Evolutionary conservation across 495 filamentous ascomycete species (phyloP).

Genomic region (Copromyces sp.): DNA sequence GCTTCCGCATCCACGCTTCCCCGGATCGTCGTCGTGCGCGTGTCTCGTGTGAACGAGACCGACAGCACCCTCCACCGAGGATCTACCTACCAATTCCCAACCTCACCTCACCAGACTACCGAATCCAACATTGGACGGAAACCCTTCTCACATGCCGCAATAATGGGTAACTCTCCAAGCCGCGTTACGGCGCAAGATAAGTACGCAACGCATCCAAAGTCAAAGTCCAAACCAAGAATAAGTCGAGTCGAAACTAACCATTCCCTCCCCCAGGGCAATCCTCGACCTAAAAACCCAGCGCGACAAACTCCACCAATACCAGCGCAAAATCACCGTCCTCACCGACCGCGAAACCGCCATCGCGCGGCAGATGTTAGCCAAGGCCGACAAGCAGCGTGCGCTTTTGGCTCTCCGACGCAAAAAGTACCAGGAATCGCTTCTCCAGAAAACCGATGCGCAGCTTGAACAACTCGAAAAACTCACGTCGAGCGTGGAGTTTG

Average conservation of each 20-base stretch:
- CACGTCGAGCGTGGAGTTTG: conserved; percentile 79
- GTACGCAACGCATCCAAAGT: conserved; percentile 11
- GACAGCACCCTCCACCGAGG: neutral
- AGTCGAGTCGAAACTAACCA: neutral
- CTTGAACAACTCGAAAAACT: conserved; percentile 80
- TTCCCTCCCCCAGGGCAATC: conserved; percentile 49
- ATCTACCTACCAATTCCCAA: neutral
- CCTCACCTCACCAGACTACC: neutral
- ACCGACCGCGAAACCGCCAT: conserved; percentile 74
- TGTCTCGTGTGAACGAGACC: neutral
- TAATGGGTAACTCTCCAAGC: conserved; percentile 35
- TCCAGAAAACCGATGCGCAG: conserved; percentile 83
- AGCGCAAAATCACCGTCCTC: conserved; percentile 73
- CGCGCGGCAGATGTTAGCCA: conserved; percentile 67
- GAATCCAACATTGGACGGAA: neutral
- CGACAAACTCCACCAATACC: conserved; percentile 86
- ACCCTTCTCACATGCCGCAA: conserved; percentile 2
- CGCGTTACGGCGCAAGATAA: conserved; percentile 40
- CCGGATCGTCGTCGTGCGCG: neutral
- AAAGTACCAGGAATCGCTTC: conserved; percentile 90
- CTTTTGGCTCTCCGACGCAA: conserved; percentile 85
- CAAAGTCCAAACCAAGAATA: neutral
- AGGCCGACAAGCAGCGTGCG: conserved; percentile 67
- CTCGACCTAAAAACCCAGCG: conserved; percentile 95
- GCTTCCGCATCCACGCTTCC: neutral